Evolutionary conservation across 2,329 filamentous ascomycete genomes (phyloP), one percentile per base, ranked within the genome.

Genomic region (Alternaria atra): DNA sequence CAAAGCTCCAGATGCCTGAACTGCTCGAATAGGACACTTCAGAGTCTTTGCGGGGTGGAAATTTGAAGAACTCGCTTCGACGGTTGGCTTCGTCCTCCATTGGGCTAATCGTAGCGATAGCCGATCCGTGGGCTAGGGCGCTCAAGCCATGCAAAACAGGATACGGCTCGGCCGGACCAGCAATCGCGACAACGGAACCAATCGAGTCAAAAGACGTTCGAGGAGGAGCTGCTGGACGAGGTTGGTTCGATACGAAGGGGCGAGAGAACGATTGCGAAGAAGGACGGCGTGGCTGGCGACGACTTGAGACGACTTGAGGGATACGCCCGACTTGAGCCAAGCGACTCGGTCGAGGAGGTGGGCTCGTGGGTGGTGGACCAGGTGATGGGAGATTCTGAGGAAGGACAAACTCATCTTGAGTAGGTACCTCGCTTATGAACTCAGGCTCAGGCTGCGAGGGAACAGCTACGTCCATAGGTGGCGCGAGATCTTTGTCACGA

Each of bases 271-370:
- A 97, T 73, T 89, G 90, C 1, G 91, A 87, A 0, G 91, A 90
- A 1, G 87, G 86, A 48, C 87, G 87, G 63, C 90, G 86, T 35
- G 88, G 83, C 54, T 89, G 86, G 47, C 85, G 84, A 48, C 83
- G 81, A 52, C 86, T 88, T 46, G 88, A 92, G 30, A 94, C 84
- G 4, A 97, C 92, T 70, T 89, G 89, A 8, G 94, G 94, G 52
- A 97, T 97, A 15, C 94, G 88, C 8, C 93, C 94, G 47, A 97
- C 89, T 68, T 94, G 92, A 29, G 89, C 88, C 17, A 97, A 82
- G 57, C 93, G 86, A 73, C 88, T 91, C 9, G 87, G 87, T 9
- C 80, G 81, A 37, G 79, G 78, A 20, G 79, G 71, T 20, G 74
- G 72, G 47, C 62, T 70, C 9, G 63, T 44, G n/a, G 76, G 68